Evolutionary conservation across 1,284 basidiomycete genomes (phyloP).

Genomic region (Cryptococcus jaspeensis): DNA sequence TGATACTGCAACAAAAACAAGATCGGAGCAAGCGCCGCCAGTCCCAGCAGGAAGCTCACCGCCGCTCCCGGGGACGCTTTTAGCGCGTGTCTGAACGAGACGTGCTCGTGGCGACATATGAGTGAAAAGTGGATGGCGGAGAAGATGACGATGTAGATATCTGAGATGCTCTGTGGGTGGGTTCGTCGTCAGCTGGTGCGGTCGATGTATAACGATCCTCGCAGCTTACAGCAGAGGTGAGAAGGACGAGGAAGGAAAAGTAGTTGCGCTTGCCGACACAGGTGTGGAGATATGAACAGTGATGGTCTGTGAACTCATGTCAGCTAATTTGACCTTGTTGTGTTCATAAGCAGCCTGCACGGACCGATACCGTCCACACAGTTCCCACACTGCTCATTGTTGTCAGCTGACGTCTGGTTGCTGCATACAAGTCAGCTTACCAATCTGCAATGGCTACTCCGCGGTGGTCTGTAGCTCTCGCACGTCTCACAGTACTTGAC

Average conservation of each 20-base stretch:
- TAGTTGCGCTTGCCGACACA: slow-evolving; percentile 91
- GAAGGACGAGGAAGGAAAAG: slow-evolving; percentile 77
- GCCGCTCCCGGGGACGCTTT: slow-evolving; percentile 68
- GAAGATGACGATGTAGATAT: slow-evolving; percentile 73
- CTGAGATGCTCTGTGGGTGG: slow-evolving; percentile 60
- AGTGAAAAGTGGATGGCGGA: slow-evolving; percentile 76
- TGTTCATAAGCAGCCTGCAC: too few species aligned
- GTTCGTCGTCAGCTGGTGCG: neutral
- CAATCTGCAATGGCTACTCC: slow-evolving; percentile 90
- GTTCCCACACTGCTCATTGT: slow-evolving; percentile 71
- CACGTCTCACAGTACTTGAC: slow-evolving; percentile 91
- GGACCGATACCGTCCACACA: slow-evolving; percentile 71
- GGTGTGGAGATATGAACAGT: slow-evolving; percentile 93
- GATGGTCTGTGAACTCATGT: slow-evolving; percentile 63
- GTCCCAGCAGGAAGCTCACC: slow-evolving; percentile 67
- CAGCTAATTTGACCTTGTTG: neutral
- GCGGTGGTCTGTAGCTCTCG: slow-evolving; percentile 80
- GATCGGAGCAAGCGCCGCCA: slow-evolving; percentile 75
- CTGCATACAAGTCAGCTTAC: slow-evolving; percentile 52
- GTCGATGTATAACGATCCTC: neutral
- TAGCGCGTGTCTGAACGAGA: slow-evolving; percentile 63
- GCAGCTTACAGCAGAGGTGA: slow-evolving; percentile 68
- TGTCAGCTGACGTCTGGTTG: neutral
- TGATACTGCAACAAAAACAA: slow-evolving; percentile 77
- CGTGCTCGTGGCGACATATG: slow-evolving; percentile 58